phyloP scores from a whole-genome alignment of 192 early-diverging fungal species.

The Tieghemiomyces parasiticus region DNA sequence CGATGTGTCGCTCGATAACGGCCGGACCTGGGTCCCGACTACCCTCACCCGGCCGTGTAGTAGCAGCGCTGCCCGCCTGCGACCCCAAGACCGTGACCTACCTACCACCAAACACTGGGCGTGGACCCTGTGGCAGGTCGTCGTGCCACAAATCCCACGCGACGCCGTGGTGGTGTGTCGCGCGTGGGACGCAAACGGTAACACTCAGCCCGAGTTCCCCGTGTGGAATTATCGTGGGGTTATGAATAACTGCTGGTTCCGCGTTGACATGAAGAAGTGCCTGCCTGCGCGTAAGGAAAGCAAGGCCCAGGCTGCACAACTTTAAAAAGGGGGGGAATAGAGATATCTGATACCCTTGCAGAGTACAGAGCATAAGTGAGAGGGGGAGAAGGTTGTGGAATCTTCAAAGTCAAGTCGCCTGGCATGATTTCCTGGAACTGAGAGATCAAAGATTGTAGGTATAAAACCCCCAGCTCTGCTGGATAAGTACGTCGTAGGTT shows the following conservation, averaged over 20 bases:
- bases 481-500: too few species aligned
- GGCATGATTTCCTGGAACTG: not conserved
- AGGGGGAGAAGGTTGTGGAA: not conserved
- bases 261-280: not conserved
- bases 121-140: conserved; percentile 71
- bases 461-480: not conserved
- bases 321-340: not conserved
- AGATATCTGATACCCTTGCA: not conserved
- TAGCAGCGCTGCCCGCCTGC: conserved; percentile 12
- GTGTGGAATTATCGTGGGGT: conserved; percentile 70
- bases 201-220: conserved; percentile 67
- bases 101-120: conserved; percentile 46
- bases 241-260: conserved; percentile 56
- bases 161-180: conserved; percentile 54
- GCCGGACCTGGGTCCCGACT: conserved; percentile 62
- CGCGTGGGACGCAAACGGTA: conserved; percentile 74
- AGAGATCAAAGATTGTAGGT: not conserved
- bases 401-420: not conserved
- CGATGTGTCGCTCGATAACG: conserved; percentile 68
- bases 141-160: conserved; percentile 23
- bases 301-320: not conserved
- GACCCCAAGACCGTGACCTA: not conserved
- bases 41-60: conserved; percentile 26
- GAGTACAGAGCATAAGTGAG: not conserved
- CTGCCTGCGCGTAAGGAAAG: not conserved